Conservation (phyloP, 108 stramenopile genomes). For the Cyclotella cryptica region DNA sequence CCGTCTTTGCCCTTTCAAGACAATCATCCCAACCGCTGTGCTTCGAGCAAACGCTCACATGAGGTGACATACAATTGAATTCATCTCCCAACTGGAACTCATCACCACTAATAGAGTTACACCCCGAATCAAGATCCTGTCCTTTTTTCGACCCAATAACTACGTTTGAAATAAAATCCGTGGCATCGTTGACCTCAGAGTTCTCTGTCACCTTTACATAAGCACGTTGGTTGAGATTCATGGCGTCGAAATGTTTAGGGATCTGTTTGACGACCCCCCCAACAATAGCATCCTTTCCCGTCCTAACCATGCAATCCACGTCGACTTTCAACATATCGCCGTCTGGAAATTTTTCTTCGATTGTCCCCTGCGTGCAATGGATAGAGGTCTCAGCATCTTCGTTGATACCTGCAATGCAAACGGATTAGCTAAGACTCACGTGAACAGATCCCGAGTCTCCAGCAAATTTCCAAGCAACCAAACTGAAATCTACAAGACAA, state of each 20-base stretch:
- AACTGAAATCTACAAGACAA: constrained; percentile 23
- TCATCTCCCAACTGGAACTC: constrained; percentile 17
- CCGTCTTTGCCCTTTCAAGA: constrained; percentile 22
- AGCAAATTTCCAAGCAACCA: constrained; percentile 55
- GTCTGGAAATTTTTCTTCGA: constrained; percentile 42
- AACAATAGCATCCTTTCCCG: constrained; percentile 44
- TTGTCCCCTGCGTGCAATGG: constrained; percentile 7
- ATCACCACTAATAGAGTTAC: constrained; percentile 1
- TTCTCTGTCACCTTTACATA: constrained; percentile 45
- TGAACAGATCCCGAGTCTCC: constrained; percentile 49
- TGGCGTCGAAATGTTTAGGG: not conserved
- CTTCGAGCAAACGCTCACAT: constrained; percentile 46
- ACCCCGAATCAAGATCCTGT: constrained; percentile 4
- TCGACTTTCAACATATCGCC: constrained; percentile 42
- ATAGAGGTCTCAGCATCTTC: not conserved
- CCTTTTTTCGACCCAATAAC: constrained; percentile 12
- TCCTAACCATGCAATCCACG: constrained; percentile 49
- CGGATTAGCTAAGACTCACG: not conserved
- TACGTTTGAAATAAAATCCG: constrained; percentile 41
- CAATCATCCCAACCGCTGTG: constrained; percentile 51
- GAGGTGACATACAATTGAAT: constrained; percentile 20
- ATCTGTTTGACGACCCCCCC: constrained; percentile 32
- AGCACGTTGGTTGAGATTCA: constrained; percentile 19
- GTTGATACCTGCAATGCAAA: not conserved
- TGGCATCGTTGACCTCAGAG: constrained; percentile 1